phyloP scores from a whole-genome alignment of 768 basidiomycete genomes.

The Leccinum aurantiacum region DNA sequence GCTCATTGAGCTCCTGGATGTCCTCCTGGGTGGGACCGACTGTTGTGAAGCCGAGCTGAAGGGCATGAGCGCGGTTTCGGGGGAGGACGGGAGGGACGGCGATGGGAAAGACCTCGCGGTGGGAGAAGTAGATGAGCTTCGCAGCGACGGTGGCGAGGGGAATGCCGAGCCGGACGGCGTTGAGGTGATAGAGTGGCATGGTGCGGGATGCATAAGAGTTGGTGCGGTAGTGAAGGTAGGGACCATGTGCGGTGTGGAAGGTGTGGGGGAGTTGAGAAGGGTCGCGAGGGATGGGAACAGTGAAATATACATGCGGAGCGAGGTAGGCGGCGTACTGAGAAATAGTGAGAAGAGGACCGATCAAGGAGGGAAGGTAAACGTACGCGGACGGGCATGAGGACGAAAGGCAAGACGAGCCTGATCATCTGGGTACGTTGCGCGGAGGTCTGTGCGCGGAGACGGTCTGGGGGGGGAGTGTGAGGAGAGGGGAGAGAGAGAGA shows the following conservation, averaged over 20 bases:
- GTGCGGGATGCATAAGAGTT: conserved; percentile 28
- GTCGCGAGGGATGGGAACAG: conserved; percentile 45
- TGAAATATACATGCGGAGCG: conserved; percentile 62
- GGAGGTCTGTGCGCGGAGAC: conserved; percentile 26
- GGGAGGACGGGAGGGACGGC: conserved; percentile 40
- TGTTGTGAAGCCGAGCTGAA: conserved; percentile 25
- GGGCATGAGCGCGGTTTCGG: conserved; percentile 32
- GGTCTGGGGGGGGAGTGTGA: conserved; percentile 31
- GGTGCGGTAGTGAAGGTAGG: conserved; percentile 47
- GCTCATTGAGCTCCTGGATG: conserved; percentile 54
- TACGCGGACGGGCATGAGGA: conserved; percentile 53
- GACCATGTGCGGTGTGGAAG: conserved; percentile 41
- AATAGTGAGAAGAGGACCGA: conserved; percentile 10
- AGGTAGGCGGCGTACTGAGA: conserved; percentile 53
- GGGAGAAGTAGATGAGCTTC: conserved; percentile 60
- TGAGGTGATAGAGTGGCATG: conserved; percentile 31
- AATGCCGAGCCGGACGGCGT: conserved; percentile 25
- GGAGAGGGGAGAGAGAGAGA: not conserved
- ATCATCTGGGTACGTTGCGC: conserved; percentile 31
- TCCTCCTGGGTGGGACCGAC: conserved; percentile 56
- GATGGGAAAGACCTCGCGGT: conserved; percentile 50
- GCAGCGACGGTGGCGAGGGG: conserved; percentile 60
- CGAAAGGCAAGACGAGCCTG: conserved; percentile 42
- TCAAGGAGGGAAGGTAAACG: not conserved
- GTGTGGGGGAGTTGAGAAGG: conserved; percentile 25